phyloP scores from a whole-genome alignment of 1,139 yeast genomes.

The Geotrichum phurueaensis region DNA sequence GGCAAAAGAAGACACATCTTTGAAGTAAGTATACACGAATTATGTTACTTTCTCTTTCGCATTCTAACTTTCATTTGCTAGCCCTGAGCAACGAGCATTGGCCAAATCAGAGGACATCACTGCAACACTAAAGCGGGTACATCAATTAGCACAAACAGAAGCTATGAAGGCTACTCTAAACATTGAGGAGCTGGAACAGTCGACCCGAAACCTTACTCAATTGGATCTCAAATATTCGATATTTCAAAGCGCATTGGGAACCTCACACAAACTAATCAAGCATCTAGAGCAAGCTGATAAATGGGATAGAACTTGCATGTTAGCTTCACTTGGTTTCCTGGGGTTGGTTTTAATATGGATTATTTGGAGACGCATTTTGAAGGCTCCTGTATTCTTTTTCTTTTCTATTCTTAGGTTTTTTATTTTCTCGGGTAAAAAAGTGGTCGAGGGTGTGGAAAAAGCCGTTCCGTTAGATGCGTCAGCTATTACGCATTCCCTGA shows the following conservation, averaged over 20 bases:
- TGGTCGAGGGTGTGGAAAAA: slow-evolving; percentile 5
- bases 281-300: slow-evolving; percentile 64
- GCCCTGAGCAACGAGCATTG: slow-evolving; percentile 38
- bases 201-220: slow-evolving; percentile 46
- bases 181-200: slow-evolving; percentile 54
- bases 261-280: slow-evolving; percentile 52
- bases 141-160: slow-evolving; percentile 46
- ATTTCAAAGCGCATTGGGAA: slow-evolving; percentile 50
- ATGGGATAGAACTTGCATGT: slow-evolving; percentile 55
- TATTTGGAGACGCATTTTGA: slow-evolving; percentile 55
- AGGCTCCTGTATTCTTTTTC: slow-evolving; percentile 49
- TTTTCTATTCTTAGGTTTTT: slow-evolving; percentile 25
- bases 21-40: slow-evolving; percentile 5
- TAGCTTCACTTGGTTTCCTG: slow-evolving; percentile 53
- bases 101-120: slow-evolving; percentile 51
- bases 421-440: slow-evolving; percentile 5
- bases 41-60: not conserved
- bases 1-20: not conserved
- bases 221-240: slow-evolving; percentile 49
- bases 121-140: slow-evolving; percentile 47
- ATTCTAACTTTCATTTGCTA: not conserved
- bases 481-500: not conserved
- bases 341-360: slow-evolving; percentile 55
- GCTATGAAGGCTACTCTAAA: slow-evolving; percentile 54
- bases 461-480: not conserved